Base-by-base conservation (phyloP, 2,329 filamentous ascomycete genomes). In the Arthroderma sp. region DNA sequence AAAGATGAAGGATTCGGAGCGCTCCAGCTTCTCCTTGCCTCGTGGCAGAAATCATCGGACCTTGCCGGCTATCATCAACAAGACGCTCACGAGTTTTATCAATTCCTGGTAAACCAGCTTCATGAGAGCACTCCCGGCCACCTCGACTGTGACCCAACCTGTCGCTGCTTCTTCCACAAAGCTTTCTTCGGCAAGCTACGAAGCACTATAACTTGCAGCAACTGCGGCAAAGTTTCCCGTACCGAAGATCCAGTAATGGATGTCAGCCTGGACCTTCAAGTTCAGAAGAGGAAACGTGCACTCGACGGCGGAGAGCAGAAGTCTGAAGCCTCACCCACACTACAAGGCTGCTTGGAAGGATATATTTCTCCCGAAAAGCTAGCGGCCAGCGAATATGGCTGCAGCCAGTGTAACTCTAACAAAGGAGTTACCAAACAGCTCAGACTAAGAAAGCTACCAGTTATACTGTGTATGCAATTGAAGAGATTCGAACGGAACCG, bases 71-170 rank as follows among this genome's bases (percentile, higher is more conserved):
- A 94, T 65, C 88, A 91, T 66, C 91, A 97, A 72, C 91, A 97
- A 74, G 91, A 97, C 68, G 91, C 91, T 0, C 91, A 97, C 68
- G 91, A 97, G 70, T 97, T 95, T 73, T 94, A 96, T 71, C 90
- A 95, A 68, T 96, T 95, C 67, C 81, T 97, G 35, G 86, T 94
- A 37, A 91, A 96, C 73, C 88, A 93, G 65, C 79, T 98, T 15
- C 91, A 96, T 68, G 83, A 87, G 67, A 81, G 75, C 8, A 77
- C 89, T 41, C 93, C 91, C 64, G 84, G 84, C 13, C 84, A 87
- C 62, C 80, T 81, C 39, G 85, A 83, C 66, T 80, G 76, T 64
- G 66, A 70, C 43, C 67, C 69, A 17, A 70, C 71, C 54, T 97
- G 93, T 76, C 82, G 85, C 59, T 98, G 91, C 71, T 88, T 97